phyloP scores from a whole-genome alignment of 2,329 filamentous ascomycete species.

The Escovopsis sp. region DNA sequence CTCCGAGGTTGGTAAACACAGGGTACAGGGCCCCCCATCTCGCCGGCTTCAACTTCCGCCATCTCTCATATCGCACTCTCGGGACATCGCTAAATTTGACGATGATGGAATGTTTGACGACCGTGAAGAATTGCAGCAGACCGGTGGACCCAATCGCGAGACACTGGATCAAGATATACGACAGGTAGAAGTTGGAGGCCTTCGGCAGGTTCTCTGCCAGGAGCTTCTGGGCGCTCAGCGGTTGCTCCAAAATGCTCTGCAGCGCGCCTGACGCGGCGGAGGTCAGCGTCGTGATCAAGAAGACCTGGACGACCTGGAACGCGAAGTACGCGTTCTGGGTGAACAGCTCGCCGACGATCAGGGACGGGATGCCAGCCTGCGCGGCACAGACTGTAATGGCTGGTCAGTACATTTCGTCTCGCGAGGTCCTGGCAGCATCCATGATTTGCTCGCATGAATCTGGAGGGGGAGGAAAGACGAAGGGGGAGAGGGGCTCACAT shows the following conservation, averaged over 20 bases:
- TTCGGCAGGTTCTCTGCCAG: constrained; percentile 63
- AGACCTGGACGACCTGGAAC: constrained; percentile 84
- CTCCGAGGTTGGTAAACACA: constrained; percentile 64
- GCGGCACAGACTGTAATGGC: constrained; percentile 67
- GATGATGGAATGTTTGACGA: constrained; percentile 41
- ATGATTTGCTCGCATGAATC: background rate
- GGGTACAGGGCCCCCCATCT: constrained; percentile 78
- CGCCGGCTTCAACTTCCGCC: constrained; percentile 56
- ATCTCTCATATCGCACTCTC: constrained; percentile 63
- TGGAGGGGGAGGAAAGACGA: background rate
- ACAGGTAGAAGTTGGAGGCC: constrained; percentile 87
- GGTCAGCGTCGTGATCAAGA: constrained; percentile 70
- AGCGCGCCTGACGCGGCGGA: constrained; percentile 63
- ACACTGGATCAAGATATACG: constrained; percentile 85
- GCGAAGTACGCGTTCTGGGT: constrained; percentile 85
- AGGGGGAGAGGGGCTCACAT: constrained; percentile 13
- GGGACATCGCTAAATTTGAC: constrained; percentile 65
- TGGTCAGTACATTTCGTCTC: too few relatives aligned
- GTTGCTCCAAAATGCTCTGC: constrained; percentile 45
- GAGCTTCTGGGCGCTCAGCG: constrained; percentile 43
- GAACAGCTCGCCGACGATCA: constrained; percentile 68
- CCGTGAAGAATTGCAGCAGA: constrained; percentile 54
- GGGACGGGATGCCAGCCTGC: constrained; percentile 62
- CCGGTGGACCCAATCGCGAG: constrained; percentile 61
- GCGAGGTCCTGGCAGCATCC: too few relatives aligned